Evolutionary conservation across 805 yeast species (phyloP), one percentile per base, ranked within the genome.

Genomic region (Metschnikowia drakensbergensis): DNA sequence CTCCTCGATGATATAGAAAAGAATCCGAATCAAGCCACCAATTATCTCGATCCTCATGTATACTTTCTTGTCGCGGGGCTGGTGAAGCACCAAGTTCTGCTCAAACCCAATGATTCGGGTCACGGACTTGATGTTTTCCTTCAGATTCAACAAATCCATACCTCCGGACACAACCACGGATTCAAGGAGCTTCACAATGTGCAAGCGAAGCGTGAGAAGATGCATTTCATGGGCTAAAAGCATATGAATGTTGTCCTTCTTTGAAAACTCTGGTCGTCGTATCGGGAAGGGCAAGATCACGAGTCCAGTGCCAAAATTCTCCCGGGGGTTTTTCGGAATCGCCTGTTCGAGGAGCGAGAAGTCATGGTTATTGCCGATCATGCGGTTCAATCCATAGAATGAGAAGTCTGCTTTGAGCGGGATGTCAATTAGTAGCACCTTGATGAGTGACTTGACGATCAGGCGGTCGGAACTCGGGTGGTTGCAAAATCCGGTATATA

Each of bases 361-460:
- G 55, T 76, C 79, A 1, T 53, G 47, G 50, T 78, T 80, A 53
- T 79, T 77, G 0, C 88, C 88, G 29, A 80, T 46, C 3, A 71
- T 52, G 49, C 84, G 59, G 58, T 80, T 82, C 41, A 83, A 62
- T 0, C 88, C 86, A 54, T 67, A 77, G 40, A 80, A 66, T 55
- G 71, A 65, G 55, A 77, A 72, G 50, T 71, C 76, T 3, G 63
- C 64, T 37, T 64, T 63, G 26, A 66, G 56, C 0, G 74, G 72
- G 3, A 75, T 58, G 6, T 76, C 82, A 25, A 74, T 72, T 10
- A 73, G 58, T 27, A 74, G 56, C 9, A 73, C 58, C 37, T 68
- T 64, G 22, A 74, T 48, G 23, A 77, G 52, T 3, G 72, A 59
- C 29, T 59, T 61, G 11, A 74, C 53, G 11, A 47, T 37, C 45